Percentiles rank a stretch among this genome's conserved stretches.
These are phyloP conservation scores for Aspergillus quadrilineatus DNA, from an alignment of 2,329 filamentous ascomycete genomes.

Conservation along the genomic window DNA sequence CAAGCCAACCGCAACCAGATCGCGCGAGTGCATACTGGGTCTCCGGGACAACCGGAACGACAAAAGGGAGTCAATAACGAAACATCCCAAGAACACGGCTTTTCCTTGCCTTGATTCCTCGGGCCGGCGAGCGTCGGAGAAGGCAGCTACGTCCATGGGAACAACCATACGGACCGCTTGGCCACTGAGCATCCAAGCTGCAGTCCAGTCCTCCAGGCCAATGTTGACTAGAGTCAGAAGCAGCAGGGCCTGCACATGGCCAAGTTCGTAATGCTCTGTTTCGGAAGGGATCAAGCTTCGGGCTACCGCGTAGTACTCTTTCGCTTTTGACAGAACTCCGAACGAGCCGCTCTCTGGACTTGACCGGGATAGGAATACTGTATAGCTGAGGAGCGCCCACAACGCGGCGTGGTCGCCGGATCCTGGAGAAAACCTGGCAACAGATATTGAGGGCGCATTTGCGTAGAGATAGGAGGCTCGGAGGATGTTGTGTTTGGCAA, in stretches of 20 bases:
- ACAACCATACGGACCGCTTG: conserved; percentile 51
- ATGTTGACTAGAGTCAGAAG: conserved; percentile 53
- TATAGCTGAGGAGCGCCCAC: conserved; percentile 47
- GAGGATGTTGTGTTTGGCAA: conserved; percentile 57
- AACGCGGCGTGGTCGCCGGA: conserved; percentile 45
- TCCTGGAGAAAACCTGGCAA: conserved; percentile 30
- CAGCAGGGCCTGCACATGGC: conserved; percentile 46
- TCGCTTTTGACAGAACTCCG: conserved; percentile 26
- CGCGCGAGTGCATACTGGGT: conserved; percentile 48
- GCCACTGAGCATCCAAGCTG: conserved; percentile 56
- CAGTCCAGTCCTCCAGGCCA: conserved; percentile 45
- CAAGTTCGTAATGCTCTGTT: conserved; percentile 40
- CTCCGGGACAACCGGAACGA: conserved; percentile 48
- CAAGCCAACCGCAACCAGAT: conserved; percentile 49
- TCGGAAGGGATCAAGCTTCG: conserved; percentile 41
- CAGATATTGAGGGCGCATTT: conserved; percentile 35
- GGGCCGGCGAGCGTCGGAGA: conserved; percentile 27
- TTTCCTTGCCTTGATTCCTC: conserved; percentile 38
- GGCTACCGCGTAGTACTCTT: conserved; percentile 37
- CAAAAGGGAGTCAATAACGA: conserved; percentile 54
- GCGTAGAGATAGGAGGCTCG: conserved; percentile 58
- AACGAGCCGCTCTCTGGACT: conserved; percentile 18
- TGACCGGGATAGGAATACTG: conserved; percentile 33
- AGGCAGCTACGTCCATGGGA: conserved; percentile 36
- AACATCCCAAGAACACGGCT: conserved; percentile 53